Percentiles rank a stretch among this genome's conserved stretches.
phyloP scores from a whole-genome alignment of 495 filamentous ascomycete species.

The Tuber umbilicatum region DNA sequence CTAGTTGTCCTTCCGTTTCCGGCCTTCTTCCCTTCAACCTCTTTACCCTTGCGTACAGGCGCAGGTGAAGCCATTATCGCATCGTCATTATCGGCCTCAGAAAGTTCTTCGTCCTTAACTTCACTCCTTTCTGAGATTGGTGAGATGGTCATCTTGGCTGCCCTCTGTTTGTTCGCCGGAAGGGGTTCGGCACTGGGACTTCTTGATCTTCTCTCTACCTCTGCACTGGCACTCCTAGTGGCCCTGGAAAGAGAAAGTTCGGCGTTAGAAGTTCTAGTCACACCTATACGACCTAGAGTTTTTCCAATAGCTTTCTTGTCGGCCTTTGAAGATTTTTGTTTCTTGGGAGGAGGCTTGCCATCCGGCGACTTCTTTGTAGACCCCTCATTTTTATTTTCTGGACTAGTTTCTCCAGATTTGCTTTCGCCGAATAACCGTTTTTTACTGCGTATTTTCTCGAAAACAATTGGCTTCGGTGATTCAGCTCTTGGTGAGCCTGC shows the following conservation, averaged over 20 bases:
- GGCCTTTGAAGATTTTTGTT: slow-evolving; percentile 28
- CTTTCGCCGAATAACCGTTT: slow-evolving; percentile 34
- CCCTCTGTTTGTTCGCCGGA: not conserved
- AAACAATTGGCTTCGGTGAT: slow-evolving; percentile 22
- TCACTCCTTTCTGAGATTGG: slow-evolving; percentile 2
- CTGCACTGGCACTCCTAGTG: not conserved
- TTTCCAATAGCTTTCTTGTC: slow-evolving; percentile 25
- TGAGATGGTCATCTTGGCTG: not conserved
- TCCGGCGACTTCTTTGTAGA: slow-evolving; percentile 17
- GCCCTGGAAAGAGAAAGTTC: not conserved
- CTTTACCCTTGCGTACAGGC: not conserved
- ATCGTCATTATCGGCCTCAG: not conserved
- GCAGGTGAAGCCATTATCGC: not conserved
- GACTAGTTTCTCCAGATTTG: slow-evolving; percentile 7
- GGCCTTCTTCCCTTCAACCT: not conserved
- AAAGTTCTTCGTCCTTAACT: slow-evolving; percentile 6
- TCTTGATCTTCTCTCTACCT: not conserved
- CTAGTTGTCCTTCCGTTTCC: not conserved
- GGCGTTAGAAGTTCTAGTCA: not conserved
- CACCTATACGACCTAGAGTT: not conserved
- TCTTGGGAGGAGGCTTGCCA: slow-evolving; percentile 27
- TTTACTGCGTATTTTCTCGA: slow-evolving; percentile 23
- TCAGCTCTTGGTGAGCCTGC: slow-evolving; percentile 26
- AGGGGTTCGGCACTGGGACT: not conserved
- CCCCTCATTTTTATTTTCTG: slow-evolving; percentile 16